Base-by-base conservation (phyloP, 345 rosid genomes). In the Hibiscus trionum region DNA sequence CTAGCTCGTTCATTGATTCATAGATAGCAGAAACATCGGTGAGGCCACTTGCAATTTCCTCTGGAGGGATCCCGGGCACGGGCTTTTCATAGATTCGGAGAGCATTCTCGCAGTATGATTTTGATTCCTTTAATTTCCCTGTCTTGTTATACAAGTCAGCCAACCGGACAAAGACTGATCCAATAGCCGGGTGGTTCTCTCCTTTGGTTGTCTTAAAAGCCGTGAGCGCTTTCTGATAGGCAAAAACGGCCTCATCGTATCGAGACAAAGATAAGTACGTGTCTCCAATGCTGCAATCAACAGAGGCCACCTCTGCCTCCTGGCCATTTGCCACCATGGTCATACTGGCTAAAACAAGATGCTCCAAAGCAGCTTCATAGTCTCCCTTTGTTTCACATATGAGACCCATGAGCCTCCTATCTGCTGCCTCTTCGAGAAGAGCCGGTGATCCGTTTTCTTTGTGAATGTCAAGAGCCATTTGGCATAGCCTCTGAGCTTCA, bases 271-370 rank as follows among this genome's bases (percentile, higher is more conserved):
- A 90, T 76, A 94, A 75, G 77, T 94, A 94, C 0, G 98, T 81
- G 70, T 94, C 97, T 35, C 98, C 98, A 14, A 94, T 90, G 87
- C 90, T 90, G 81, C 91, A 83, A 81, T 94, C 98, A 80, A 90
- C 86, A 3, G 91, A 81, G 75, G 97, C 91, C 81, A 89, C 94
- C 69, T 89, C 90, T 17, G 85, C 86, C 19, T 91, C 98, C 79
- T 84, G 94, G 75, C 93, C 93, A 77, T 86, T 80, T 65, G 93
- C 85, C 2, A 87, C 91, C 95, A 93, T 87, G n/a, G 97, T 83
- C 97, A 88, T 88, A 80, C 99, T 90, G 17, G 96, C 99, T 77
- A 92, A 85, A 71, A 88, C 96, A 80, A 89, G 85, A 84, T 94
- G 93, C 80, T 94, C 97, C 1, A 91, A 88, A 49, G 97, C 97